Percentiles rank a stretch among this genome's conserved stretches.
Evolutionary conservation across 345 rosid genomes (phyloP).

Genomic region (Salix caprea): DNA sequence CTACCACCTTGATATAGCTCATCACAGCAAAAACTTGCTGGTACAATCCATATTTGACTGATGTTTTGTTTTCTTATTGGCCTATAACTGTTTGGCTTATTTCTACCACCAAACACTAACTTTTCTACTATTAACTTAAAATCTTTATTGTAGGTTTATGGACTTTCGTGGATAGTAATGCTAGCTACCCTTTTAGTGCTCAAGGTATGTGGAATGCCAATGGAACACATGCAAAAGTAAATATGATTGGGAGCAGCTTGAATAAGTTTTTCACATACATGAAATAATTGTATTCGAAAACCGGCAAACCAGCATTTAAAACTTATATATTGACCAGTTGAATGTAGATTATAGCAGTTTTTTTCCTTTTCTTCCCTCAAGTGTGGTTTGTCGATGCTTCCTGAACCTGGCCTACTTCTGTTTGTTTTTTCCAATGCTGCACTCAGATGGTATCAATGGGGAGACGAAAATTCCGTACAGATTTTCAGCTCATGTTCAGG

Average conservation of each 20-base stretch:
- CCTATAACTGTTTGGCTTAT: background rate
- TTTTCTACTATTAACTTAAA: background rate
- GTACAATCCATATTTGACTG: constrained; percentile 30
- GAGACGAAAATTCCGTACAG: constrained; percentile 65
- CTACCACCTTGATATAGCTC: constrained; percentile 88
- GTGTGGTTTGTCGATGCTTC: background rate
- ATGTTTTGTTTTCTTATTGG: background rate
- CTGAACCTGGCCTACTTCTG: background rate
- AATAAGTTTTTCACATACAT: background rate
- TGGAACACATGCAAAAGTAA: background rate
- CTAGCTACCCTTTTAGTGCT: constrained; percentile 55
- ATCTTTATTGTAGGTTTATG: constrained; percentile 59
- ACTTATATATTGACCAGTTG: background rate
- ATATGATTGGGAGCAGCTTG: background rate
- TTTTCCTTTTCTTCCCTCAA: background rate
- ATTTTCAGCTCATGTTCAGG: constrained; percentile 87
- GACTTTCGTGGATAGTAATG: constrained; percentile 82
- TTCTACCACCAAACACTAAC: background rate
- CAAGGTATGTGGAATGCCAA: constrained; percentile 74
- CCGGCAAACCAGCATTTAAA: background rate
- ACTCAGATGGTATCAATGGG: constrained; percentile 81
- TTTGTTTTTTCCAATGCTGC: constrained; percentile 1
- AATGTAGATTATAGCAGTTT: background rate
- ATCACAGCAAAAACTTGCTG: constrained; percentile 50
- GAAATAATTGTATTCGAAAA: background rate